Evolutionary conservation across 257 asterid genomes (phyloP), one percentile per base, ranked within the genome.

Genomic region (Thymus mandschuricus): DNA sequence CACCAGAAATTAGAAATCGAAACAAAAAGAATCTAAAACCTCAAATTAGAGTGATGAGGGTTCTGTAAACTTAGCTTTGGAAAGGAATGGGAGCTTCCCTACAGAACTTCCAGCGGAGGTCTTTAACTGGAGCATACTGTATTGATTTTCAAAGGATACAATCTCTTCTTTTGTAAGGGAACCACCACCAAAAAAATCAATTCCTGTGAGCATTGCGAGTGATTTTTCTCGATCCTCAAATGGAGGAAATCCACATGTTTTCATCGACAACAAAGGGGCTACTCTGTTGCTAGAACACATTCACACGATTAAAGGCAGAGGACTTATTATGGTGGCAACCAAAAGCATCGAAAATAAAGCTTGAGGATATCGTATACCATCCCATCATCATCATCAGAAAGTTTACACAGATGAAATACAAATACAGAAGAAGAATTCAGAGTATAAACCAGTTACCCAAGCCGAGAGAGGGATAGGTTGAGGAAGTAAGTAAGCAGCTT

Each of bases 161-260:
- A 83, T 91, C 83, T 94, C 97, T 74, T 94, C 99, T 79, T 87
- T 89, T 60, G 92, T 79, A 68, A 86, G 91, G 73, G 86, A 80
- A 78, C 97, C 92, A 60, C 92, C 89, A 57, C 99, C 99, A 84
- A 88, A 94, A 70, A 85, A 89, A 81, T 91, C 98, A 76, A 80
- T 78, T 52, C 97, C 97, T 43, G 87, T 34, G 75, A 83, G 89
- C 74, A 76, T 68, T 57, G 87, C 35, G 9, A 75, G 58, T 10
- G 97, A 85, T 79, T 88, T 89, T 66, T 83, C 97, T 79, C 95
- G 82, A 76, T 91, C 96, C 86, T 94, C 99, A 33, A 94, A 68
- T 28, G 97, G 97, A 79, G 96, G 99, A 82, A 94, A 91, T 64
- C 97, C 97, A 68, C 96, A 91, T 38, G 96, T 86, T 75, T 81